These are phyloP conservation scores for Verticillium nubilum DNA, from an alignment of 2,329 filamentous ascomycete species.

Conservation along the genomic window DNA sequence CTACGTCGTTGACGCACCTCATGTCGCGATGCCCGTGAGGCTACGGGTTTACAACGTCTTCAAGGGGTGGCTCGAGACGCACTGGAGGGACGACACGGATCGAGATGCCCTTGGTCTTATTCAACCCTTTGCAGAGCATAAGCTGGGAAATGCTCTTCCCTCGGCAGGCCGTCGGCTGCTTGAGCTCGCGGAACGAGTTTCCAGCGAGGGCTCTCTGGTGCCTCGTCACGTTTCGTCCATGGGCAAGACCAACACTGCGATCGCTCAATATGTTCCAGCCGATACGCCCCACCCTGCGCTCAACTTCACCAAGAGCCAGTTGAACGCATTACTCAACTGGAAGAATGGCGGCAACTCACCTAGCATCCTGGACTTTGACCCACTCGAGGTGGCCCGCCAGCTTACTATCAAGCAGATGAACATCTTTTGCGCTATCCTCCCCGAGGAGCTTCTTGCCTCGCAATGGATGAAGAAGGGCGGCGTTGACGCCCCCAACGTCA, in stretches of 20 bases:
- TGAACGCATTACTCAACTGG: constrained; percentile 66
- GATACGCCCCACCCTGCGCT: constrained; percentile 68
- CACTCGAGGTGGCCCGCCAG: constrained; percentile 85
- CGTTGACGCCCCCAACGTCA: constrained; percentile 78
- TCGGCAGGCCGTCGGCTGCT: constrained; percentile 74
- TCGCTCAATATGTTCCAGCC: constrained; percentile 62
- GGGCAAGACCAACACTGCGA: constrained; percentile 77
- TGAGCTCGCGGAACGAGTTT: constrained; percentile 75
- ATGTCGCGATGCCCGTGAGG: constrained; percentile 72
- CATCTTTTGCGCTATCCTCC: constrained; percentile 86
- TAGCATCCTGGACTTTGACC: constrained; percentile 83
- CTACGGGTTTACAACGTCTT: constrained; percentile 93
- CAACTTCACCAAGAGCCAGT: constrained; percentile 69
- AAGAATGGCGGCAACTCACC: constrained; percentile 65
- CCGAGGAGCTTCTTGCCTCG: constrained; percentile 84
- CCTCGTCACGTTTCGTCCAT: constrained; percentile 80
- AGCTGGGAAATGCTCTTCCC: constrained; percentile 63
- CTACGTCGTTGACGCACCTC: constrained; percentile 74
- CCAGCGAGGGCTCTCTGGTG: constrained; percentile 67
- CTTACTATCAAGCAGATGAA: constrained; percentile 87
- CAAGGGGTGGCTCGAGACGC: constrained; percentile 94
- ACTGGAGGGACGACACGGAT: constrained; percentile 85
- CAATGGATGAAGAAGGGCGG: constrained; percentile 91
- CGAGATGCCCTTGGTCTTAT: constrained; percentile 71
- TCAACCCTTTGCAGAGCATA: constrained; percentile 70